Conservation (phyloP, 2,329 filamentous ascomycete species). For the Ramularia endophylla region DNA sequence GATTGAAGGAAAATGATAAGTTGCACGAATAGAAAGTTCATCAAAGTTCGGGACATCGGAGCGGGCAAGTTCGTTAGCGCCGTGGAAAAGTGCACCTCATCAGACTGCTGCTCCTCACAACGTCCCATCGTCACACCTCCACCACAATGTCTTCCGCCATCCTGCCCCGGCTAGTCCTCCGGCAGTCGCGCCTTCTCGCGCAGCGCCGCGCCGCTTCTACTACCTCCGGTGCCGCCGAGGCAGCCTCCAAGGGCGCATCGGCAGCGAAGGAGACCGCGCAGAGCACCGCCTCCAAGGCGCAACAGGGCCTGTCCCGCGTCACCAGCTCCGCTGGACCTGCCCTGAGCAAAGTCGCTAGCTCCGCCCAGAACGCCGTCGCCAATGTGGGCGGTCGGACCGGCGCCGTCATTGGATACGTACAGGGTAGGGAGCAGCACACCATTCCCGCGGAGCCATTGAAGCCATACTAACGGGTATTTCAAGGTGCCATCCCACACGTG, state of each 20-base stretch:
- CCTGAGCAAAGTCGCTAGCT: slow-evolving; percentile 65
- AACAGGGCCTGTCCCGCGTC: slow-evolving; percentile 76
- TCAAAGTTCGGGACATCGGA: too few relatives aligned
- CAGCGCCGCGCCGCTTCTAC: slow-evolving; percentile 46
- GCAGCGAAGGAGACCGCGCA: slow-evolving; percentile 42
- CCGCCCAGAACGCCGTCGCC: slow-evolving; percentile 59
- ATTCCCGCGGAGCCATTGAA: slow-evolving; percentile 2
- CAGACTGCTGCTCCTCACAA: too few relatives aligned
- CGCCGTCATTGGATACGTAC: slow-evolving; percentile 68
- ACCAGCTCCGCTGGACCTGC: slow-evolving; percentile 73
- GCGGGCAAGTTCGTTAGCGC: too few relatives aligned
- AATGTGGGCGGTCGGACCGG: slow-evolving; percentile 81
- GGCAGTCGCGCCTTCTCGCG: slow-evolving; percentile 37
- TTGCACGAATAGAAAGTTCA: background rate
- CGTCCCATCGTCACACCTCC: slow-evolving; percentile 4
- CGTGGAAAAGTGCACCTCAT: too few relatives aligned
- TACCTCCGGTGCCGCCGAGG: slow-evolving; percentile 41
- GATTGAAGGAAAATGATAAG: background rate
- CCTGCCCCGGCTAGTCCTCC: slow-evolving; percentile 42
- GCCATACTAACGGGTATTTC: slow-evolving; percentile 6
- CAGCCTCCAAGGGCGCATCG: slow-evolving; percentile 32
- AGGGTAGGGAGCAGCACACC: slow-evolving; percentile 60
- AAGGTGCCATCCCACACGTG: slow-evolving; percentile 78
- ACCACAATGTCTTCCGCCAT: slow-evolving; percentile 41
- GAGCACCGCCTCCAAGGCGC: slow-evolving; percentile 54